A percentile compares a stretch with the other conserved stretches of the same genome.
Conservation (phyloP, 352 stramenopile species). For the Nothophytophthora sp. region DNA sequence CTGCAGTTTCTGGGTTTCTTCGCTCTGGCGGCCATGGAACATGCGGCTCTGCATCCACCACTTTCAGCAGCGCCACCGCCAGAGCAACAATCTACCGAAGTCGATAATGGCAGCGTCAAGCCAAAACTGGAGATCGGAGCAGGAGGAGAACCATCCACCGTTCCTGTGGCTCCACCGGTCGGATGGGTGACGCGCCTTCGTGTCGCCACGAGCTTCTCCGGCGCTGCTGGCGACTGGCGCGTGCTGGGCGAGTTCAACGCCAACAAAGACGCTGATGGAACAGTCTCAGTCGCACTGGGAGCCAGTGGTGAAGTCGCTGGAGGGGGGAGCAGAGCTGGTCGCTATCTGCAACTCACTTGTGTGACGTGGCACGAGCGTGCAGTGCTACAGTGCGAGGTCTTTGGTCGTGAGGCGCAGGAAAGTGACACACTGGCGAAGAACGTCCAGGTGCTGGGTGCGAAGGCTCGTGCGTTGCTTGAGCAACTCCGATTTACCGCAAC, state of each 20-base stretch:
- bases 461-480: constrained; percentile 44
- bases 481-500: constrained; percentile 50
- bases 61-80: neutral
- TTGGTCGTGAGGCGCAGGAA: constrained; percentile 59
- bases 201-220: constrained; percentile 61
- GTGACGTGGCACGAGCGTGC: constrained; percentile 63
- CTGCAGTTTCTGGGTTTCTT: constrained; percentile 80
- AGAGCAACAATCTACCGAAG: neutral
- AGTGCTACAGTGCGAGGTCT: constrained; percentile 69
- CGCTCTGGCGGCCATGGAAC: constrained; percentile 54
- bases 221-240: constrained; percentile 47
- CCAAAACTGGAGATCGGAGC: neutral
- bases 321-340: constrained; percentile 31
- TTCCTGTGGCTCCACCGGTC: constrained; percentile 6
- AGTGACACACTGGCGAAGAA: constrained; percentile 45
- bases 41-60: constrained; percentile 36
- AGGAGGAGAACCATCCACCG: constrained; percentile 1
- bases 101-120: neutral
- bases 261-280: constrained; percentile 37
- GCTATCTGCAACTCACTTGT: constrained; percentile 66
- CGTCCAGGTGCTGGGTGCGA: constrained; percentile 39
- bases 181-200: constrained; percentile 70
- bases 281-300: constrained; percentile 38
- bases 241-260: constrained; percentile 62
- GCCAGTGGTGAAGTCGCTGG: constrained; percentile 11